Evolutionary conservation across 805 yeast genomes (phyloP), one percentile per base, ranked within the genome.

Genomic region (Saccharomyces paradoxus): DNA sequence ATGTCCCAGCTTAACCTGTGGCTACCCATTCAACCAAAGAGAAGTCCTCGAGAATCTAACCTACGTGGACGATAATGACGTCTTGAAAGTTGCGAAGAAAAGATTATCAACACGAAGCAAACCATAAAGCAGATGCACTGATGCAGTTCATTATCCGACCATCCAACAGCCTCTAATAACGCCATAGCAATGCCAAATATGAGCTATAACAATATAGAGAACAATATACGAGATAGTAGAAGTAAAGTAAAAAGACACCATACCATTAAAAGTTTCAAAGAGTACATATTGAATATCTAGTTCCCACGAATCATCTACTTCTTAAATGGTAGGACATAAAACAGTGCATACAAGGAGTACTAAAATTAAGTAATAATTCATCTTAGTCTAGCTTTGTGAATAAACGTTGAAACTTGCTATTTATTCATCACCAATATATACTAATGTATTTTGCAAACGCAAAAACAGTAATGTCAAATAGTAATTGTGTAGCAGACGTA

Each of bases 1-100:
- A 41, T 69, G 72, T 53, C 62, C 68, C 22, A 62, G 62, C 47
- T 53, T 48, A 12, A 48, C 57, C 3, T 69, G 72, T 53, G 54
- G 56, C 5, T 69, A 64, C 47, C 72, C 72, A 2, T 69, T 69
- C 50, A 62, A 63, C 32, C 63, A 63, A 49, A 57, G 55, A 8
- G 58, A 63, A 10, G 59, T 53, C 7, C 24, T 59, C 14, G 64
- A 63, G 22, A 56, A 60, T 46, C 29, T 66, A 22, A 61, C 62
- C 3, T 67, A 66, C 50, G 64, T 68, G 1, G 62, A 65, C 17
- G 70, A 68, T 28, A 52, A 53, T 9, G 71, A 68, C 22, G 61
- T 67, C 2, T 49, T 65, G 24, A 59, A 60, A 32, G 67, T 61
- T 3, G 72, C 71, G 2, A 62, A 60, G 47, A 52, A 57, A 26